Base-by-base conservation (phyloP, 805 yeast genomes). In the Saturnispora ahearnii region DNA sequence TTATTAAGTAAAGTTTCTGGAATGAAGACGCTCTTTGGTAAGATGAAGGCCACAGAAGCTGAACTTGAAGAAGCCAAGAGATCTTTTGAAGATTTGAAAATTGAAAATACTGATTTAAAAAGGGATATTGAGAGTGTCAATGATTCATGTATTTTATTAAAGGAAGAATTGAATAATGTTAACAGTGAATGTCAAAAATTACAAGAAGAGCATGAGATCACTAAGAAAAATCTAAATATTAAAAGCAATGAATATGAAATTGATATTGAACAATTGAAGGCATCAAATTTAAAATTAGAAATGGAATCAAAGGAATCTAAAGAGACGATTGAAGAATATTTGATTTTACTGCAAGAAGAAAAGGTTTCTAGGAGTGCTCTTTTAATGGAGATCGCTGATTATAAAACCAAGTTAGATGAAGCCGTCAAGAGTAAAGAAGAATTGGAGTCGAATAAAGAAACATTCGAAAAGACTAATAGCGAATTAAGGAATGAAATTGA, bases 1-100 rank as follows among this genome's bases (percentile, higher is more conserved):
- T 64, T 86, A 31, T 63, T 86, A 52, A 78, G 77, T 54, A 74
- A 83, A 61, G 62, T 86, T 15, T 77, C 87, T 1, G 77, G 86
- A 2, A 84, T 85, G 91, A 85, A 84, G 56, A 69, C 82, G 0
- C 75, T 85, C 2, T 85, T 85, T 63, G 72, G 68, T 37, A 84
- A 85, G 55, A 83, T 84, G 87, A 82, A 84, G 59, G 83, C 78
- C 51, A 70, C 87, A 0, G 83, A 84, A 59, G 66, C 63, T 3
- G 86, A 84, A 56, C 62, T 75, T 22, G 73, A 66, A 63, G 67
- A 67, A 63, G 4, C 18, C 63, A 13, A 64, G 62, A 31, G 54
- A 67, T 55, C 71, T 62, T 56, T 63, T 57, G 28, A 66, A 61
- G 47, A 57, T 67, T 21, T 73, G 64, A 7, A 52, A 59, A 0